Base-by-base conservation (phyloP, 257 asterid genomes). In the Nyctanthes arbortristis region DNA sequence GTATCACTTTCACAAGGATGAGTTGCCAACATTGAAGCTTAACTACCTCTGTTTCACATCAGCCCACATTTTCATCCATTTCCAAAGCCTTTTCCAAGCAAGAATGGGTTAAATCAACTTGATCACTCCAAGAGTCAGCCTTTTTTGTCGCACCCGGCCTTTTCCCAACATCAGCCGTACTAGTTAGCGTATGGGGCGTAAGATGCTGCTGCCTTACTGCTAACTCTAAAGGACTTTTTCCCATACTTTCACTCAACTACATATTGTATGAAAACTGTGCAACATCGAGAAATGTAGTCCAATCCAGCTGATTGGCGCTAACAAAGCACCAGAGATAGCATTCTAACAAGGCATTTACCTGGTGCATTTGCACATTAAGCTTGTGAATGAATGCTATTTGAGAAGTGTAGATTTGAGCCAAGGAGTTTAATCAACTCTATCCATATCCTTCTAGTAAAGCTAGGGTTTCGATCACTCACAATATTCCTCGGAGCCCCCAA, bases 31-130 rank as follows among this genome's bases (percentile, higher is more conserved):
- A 2, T 32, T 55, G 5, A 4, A 67, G 12, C 55, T 64, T 12
- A 2, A 20, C 0, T 22, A 7, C 27, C 62, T 0, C 7, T 47
- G 7, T 29, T 4, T 54, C 12, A 20, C 18, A 56, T 67, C 52
- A 5, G 33, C 61, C 72, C 32, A 49, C 8, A 28, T 27, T 20
- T 67, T 67, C 72, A 67, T 67, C 7, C 11, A 1, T n/a, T n/a
- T n/a, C 13, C 31, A 16, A n/a, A 43, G 72, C 55, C 14, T 67
- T 67, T 1, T 67, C 63, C 14, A 67, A 25, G 24, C 2, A 10
- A 0, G 58, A 39, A 0, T 13, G 27, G 1, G 40, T 57, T 7
- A 65, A 22, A 4, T 65, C 27, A 1, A 0, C 35, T 13, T 65
- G 24, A 5, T 65, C 36, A 1, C 39, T 25, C 36, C 34, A 39